Conservation (phyloP, 179 eudicot species). For the Sideroxylon spinosum region DNA sequence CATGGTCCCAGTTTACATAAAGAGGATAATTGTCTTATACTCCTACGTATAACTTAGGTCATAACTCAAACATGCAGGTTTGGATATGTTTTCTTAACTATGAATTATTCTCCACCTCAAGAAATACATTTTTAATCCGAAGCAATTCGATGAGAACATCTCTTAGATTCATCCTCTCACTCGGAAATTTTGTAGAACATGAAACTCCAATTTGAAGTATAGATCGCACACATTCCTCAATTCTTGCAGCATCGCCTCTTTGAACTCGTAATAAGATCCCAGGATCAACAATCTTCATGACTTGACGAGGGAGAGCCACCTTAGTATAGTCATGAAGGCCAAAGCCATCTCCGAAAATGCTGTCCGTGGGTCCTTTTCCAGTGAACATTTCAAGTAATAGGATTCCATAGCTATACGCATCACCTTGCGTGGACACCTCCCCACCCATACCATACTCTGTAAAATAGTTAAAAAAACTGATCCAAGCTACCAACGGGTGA, state of each 20-base stretch:
- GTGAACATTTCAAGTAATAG: slow-evolving; percentile 20
- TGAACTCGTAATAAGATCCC: too few relatives aligned
- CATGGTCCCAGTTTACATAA: too few relatives aligned
- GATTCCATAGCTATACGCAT: slow-evolving; percentile 20
- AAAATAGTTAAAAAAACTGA: not conserved
- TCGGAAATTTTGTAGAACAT: slow-evolving; percentile 4
- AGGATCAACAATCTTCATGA: slow-evolving; percentile 7
- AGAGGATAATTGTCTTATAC: too few relatives aligned
- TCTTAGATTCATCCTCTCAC: slow-evolving; percentile 4
- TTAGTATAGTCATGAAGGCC: slow-evolving; percentile 13
- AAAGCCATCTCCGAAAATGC: slow-evolving; percentile 4
- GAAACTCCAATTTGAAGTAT: slow-evolving; percentile 9
- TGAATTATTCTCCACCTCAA: not conserved
- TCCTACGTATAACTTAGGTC: too few relatives aligned
- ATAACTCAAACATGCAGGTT: too few relatives aligned
- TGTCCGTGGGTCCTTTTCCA: slow-evolving; percentile 16
- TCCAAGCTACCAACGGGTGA: too few relatives aligned
- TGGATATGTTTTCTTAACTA: too few relatives aligned
- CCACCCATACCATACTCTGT: slow-evolving; percentile 23
- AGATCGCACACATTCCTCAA: not conserved
- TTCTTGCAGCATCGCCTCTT: too few relatives aligned
- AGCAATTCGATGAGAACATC: slow-evolving; percentile 2
- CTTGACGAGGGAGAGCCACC: slow-evolving; percentile 10
- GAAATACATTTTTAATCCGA: not conserved
- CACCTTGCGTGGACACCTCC: slow-evolving; percentile 15